A percentile compares a stretch with the other conserved stretches of the same genome.
These are phyloP conservation scores for Trichoderma sp. DNA, from an alignment of 2,329 filamentous ascomycete species.

Conservation along the genomic window DNA sequence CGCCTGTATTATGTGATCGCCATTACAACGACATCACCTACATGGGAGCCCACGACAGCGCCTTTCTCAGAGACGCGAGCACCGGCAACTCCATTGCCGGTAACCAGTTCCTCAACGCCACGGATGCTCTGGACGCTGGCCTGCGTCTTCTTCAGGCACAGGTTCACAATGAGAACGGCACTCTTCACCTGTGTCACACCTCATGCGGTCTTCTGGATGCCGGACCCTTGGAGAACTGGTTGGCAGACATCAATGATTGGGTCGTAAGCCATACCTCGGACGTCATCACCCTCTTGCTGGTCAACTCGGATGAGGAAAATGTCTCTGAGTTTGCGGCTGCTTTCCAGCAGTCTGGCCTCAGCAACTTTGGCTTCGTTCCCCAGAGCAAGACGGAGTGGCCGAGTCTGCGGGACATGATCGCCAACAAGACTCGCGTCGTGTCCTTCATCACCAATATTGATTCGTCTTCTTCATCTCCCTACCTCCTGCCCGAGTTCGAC, in stretches of 20 bases:
- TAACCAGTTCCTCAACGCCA: constrained; percentile 73
- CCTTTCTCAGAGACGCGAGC: constrained; percentile 64
- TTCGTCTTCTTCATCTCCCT: constrained; percentile 45
- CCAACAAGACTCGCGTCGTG: constrained; percentile 61
- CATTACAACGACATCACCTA: constrained; percentile 75
- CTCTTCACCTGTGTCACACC: constrained; percentile 68
- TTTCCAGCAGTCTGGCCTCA: constrained; percentile 59
- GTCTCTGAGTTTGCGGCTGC: constrained; percentile 53
- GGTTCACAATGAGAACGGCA: constrained; percentile 60
- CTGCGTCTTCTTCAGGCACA: constrained; percentile 70
- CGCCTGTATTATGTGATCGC: constrained; percentile 66
- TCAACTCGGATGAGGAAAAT: constrained; percentile 63
- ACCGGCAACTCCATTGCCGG: constrained; percentile 62
- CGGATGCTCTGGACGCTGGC: constrained; percentile 66
- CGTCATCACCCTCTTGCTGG: constrained; percentile 70
- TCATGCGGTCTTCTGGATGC: constrained; percentile 66
- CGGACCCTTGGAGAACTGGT: constrained; percentile 62
- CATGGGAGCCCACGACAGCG: constrained; percentile 72
- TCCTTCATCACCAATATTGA: constrained; percentile 62
- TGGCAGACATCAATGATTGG: constrained; percentile 63
- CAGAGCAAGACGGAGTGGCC: constrained; percentile 57
- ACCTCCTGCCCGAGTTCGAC: constrained; percentile 61
- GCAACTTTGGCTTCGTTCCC: constrained; percentile 59
- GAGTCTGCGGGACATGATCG: constrained; percentile 67
- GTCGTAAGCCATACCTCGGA: constrained; percentile 68